Base-by-base conservation (phyloP, 73 alveolate genomes). In the Paramecium sexaurelia region DNA sequence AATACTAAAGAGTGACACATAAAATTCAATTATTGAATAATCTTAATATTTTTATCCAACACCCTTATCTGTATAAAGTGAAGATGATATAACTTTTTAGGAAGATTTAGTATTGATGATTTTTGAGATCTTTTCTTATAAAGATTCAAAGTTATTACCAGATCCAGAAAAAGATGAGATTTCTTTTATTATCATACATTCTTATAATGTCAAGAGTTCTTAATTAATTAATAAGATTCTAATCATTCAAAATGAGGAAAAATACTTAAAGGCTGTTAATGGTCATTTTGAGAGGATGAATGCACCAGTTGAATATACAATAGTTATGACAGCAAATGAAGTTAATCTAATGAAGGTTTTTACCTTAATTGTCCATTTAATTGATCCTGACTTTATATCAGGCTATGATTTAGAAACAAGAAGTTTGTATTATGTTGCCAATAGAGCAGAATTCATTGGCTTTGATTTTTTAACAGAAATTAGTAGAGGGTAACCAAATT, bases 361-460 rank as follows among this genome's bases (percentile, higher is more conserved):
- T 32, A 51, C 75, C 1, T 47, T 85, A 26, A 51, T 85, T 6
- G 27, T 43, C 5, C 45, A 51, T 47, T 32, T 55, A 11, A 51
- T 85, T 37, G 92, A 85, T 55, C 92, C 92, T 5, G 92, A 85
- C 55, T 55, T 85, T 13, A 55, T 85, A 24, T 51, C 61, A 11
- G 84, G 92, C 13, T 85, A 71, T 67, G 92, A 85, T 85, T 55
- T 85, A 71, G 92, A 85, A 55, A 51, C 71, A 26, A 85, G 92
- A 19, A 55, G 85, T 56, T 36, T 85, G 8, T 55, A 43, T 85
- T 85, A 85, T 8, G 36, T 85, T n/a, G 61, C 84, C 2, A 45
- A 85, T 55, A 85, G 92, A 27, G 71, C 85, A 7, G 71, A 85
- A 56, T 15, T 45, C 5, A 35, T 51, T 32, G 85, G 56, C 4